Conservation (phyloP, 441 rosid species). For the Theobroma grandiflorum region DNA sequence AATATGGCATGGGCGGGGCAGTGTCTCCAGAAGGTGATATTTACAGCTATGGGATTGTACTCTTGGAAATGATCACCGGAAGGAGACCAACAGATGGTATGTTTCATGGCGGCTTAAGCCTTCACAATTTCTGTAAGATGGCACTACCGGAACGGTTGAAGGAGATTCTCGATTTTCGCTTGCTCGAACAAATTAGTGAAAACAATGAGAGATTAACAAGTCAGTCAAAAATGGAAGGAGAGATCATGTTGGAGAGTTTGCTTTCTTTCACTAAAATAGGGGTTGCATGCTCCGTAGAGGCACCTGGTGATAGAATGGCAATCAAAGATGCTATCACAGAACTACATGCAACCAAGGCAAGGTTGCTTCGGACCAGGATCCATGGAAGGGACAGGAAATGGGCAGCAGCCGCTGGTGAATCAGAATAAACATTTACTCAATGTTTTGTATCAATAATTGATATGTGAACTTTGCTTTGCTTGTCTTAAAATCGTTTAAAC, state of each 20-base stretch:
- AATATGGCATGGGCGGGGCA: slow-evolving; percentile 24
- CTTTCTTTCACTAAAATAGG: too few species aligned
- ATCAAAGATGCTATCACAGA: background rate
- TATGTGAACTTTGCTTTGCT: too few species aligned
- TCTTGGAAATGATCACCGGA: slow-evolving; percentile 29
- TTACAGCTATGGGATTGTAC: background rate
- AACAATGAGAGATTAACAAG: too few species aligned
- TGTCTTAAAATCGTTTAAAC: too few species aligned
- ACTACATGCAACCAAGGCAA: background rate
- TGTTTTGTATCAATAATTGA: too few species aligned
- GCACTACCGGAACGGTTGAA: background rate
- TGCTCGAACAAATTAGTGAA: slow-evolving; percentile 2
- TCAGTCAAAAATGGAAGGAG: too few species aligned
- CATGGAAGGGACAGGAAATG: too few species aligned
- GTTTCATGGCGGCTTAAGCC: slow-evolving; percentile 13
- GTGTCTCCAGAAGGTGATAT: slow-evolving; percentile 30
- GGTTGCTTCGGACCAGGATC: background rate
- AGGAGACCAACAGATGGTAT: slow-evolving; percentile 16
- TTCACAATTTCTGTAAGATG: background rate
- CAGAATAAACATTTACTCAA: too few species aligned
- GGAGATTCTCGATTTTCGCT: slow-evolving; percentile 21
- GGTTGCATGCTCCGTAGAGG: too few species aligned
- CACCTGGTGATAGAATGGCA: background rate
- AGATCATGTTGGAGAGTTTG: too few species aligned
- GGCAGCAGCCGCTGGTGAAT: too few species aligned